phyloP scores from a whole-genome alignment of 169 alveolate genomes.

The Toxoplasma gondii region DNA sequence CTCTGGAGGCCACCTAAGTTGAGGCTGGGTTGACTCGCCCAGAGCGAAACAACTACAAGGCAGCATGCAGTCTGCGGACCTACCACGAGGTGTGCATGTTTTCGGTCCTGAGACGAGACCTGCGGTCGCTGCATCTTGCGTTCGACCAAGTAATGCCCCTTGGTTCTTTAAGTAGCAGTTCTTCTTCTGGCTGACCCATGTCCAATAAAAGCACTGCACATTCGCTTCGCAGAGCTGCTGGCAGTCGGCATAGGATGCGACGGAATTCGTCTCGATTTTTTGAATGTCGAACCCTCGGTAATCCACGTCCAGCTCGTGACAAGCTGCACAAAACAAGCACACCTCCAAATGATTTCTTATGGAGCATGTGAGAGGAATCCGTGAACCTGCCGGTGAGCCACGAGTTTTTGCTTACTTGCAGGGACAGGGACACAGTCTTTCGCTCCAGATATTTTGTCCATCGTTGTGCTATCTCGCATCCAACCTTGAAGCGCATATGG shows the following conservation, averaged over 20 bases:
- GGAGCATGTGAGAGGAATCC: neutral
- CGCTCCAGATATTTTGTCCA: neutral
- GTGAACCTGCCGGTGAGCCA: neutral
- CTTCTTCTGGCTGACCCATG: conserved; percentile 6
- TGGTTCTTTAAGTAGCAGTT: conserved; percentile 23
- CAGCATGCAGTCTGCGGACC: neutral
- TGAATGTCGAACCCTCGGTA: neutral
- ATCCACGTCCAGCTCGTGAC: neutral
- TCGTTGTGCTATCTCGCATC: neutral
- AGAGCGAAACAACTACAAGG: too few relatives aligned
- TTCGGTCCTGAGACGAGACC: conserved; percentile 37
- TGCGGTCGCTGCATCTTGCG: neutral
- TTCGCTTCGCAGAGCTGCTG: neutral
- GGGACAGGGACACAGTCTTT: neutral
- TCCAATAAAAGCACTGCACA: conserved; percentile 22
- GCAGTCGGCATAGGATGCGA: neutral
- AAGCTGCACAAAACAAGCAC: neutral
- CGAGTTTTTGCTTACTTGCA: neutral
- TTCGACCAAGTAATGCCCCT: neutral
- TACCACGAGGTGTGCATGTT: neutral
- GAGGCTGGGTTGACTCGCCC: too few relatives aligned
- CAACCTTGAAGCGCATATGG: neutral
- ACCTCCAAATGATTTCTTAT: neutral
- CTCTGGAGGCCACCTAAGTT: too few relatives aligned
- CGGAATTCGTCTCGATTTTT: neutral